These are phyloP conservation scores for Leishmania gerbilli DNA, from an alignment of 208 protist species.

Conservation along the genomic window DNA sequence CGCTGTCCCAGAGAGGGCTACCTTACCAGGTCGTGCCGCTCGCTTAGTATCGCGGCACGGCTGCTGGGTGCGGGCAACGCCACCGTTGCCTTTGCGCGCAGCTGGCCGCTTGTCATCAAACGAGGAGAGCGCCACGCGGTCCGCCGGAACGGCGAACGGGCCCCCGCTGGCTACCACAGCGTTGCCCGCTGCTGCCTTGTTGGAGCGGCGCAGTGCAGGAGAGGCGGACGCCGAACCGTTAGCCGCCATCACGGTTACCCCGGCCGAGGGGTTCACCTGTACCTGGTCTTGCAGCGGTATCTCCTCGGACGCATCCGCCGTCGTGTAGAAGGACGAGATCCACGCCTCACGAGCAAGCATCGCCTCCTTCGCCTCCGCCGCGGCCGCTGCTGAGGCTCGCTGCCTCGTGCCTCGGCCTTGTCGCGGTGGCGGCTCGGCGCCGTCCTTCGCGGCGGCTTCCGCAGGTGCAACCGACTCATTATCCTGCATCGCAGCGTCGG, in stretches of 20 bases:
- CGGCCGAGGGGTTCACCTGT: conserved; percentile 32
- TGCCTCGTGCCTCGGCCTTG: background rate
- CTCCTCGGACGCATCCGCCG: conserved; percentile 15
- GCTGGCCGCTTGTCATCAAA: conserved; percentile 21
- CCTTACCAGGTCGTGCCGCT: background rate
- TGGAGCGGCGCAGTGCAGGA: conserved; percentile 1
- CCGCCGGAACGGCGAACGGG: conserved; percentile 50
- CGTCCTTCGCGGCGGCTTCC: background rate
- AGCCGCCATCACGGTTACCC: conserved; percentile 28
- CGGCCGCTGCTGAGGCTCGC: background rate
- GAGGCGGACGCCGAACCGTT: background rate
- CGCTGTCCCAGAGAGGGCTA: background rate
- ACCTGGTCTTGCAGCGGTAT: conserved; percentile 35
- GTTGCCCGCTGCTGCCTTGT: conserved; percentile 5
- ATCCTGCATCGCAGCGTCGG: background rate
- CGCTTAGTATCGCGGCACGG: conserved; percentile 1
- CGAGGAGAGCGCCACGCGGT: conserved; percentile 26
- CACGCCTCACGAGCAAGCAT: conserved; percentile 25
- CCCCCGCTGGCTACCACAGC: conserved; percentile 53
- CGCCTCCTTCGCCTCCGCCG: conserved; percentile 4
- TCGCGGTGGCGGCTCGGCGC: background rate
- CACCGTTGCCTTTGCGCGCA: conserved; percentile 17
- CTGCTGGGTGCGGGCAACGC: background rate
- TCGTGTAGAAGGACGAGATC: conserved; percentile 28
- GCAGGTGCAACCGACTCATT: background rate